Evolutionary conservation across 192 early-diverging fungal genomes (phyloP), one percentile per base, ranked within the genome.

Genomic region (Entomortierella beljakovae): DNA sequence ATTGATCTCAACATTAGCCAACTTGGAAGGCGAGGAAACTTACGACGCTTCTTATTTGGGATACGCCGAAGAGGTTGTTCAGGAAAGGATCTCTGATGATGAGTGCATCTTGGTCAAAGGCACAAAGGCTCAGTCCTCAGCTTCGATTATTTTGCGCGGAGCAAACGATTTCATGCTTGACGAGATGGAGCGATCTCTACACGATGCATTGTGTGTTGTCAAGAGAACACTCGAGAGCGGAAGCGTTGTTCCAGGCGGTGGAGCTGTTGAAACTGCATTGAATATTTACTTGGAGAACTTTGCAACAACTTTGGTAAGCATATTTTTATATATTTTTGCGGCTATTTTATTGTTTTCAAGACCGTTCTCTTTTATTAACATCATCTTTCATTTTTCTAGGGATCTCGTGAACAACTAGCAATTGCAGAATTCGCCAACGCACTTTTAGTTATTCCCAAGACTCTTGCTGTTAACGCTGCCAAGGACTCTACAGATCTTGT

Each of bases 141-240:
- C 96, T 28, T 97, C 96, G 16, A 90, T 99, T 42, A 97, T 99
- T 68, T 87, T 99, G 64, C 95, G 98, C 65, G 98, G 98, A 34
- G 97, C 98, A 54, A 99, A 98, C 81, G 98, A 99, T 83, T 99
- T 92, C 72, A 97, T 98, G 97, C 85, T 99, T 50, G 98, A 99
- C 65, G 98, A 99, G 86, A 98, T 99, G 97, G 98, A 99, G 82
- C 89, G 98, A 55, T 94, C 95, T 28, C 75, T 99, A 56, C 98
- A 99, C 74, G 98, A 99, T 85, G 89, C 91, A 43, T 80, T 99
- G 71, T 96, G 94, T 76, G 95, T 96, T 13, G 95, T 99, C 61
- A 98, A 98, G 90, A 89, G 98, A 34, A 98, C 96, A 7, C 84
- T 99, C 40, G 98, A 99, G 81, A 95, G 93, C 61, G 95, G 95